A percentile compares a stretch with the other conserved stretches of the same genome.
phyloP scores from a whole-genome alignment of 106 monocot genomes.

The Posidonia australis region DNA sequence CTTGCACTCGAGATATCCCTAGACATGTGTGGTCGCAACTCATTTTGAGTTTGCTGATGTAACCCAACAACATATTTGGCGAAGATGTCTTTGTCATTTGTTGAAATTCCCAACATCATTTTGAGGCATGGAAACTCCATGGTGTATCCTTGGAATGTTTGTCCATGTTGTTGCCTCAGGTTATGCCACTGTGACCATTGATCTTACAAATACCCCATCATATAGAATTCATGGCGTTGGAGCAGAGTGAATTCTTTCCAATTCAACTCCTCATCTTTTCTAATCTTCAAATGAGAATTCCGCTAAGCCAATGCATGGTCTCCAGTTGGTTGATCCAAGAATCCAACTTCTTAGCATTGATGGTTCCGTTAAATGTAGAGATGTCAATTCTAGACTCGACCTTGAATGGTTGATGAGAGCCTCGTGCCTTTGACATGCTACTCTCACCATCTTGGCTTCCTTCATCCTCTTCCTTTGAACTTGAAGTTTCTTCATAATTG shows the following conservation, averaged over 20 bases:
- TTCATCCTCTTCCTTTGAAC: no score
- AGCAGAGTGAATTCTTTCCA: neutral
- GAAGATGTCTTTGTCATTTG: neutral
- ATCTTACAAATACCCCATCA: neutral
- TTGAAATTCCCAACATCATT: neutral
- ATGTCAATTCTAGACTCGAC: no score
- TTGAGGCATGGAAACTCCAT: neutral
- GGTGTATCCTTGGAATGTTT: neutral
- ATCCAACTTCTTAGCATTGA: no score
- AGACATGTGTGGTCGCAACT: neutral
- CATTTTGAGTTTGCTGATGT: neutral
- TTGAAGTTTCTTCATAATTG: no score
- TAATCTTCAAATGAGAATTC: neutral
- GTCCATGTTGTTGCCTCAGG: neutral
- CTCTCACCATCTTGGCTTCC: no score
- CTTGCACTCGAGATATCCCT: neutral
- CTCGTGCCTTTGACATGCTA: no score
- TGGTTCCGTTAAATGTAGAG: no score
- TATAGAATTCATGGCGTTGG: neutral
- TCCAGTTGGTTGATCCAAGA: no score
- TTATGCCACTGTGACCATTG: neutral
- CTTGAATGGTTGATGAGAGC: no score
- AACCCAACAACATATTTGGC: neutral
- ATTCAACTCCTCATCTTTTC: neutral
- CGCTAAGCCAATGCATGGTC: neutral